phyloP scores from a whole-genome alignment of 495 filamentous ascomycete genomes.

The Bacidia rubella region DNA sequence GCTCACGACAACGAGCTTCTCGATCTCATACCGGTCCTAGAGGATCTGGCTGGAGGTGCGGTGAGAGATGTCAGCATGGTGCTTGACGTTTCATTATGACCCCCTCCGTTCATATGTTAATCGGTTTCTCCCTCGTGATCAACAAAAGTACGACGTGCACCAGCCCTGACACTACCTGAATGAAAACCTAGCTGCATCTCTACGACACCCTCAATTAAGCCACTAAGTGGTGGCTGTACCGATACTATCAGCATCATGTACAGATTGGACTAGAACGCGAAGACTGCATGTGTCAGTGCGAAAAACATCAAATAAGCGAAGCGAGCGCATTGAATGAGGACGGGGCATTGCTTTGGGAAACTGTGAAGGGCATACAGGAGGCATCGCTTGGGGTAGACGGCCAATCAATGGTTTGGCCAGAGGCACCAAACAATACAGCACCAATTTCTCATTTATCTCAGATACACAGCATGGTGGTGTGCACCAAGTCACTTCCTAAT shows the following conservation, averaged over 20 bases:
- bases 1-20: constrained; percentile 98
- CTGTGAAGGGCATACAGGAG: not conserved
- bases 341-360: not conserved
- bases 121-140: too few species aligned
- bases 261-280: not conserved
- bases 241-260: not conserved
- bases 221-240: too few species aligned
- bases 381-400: not conserved
- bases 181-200: too few species aligned
- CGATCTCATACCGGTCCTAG: constrained; percentile 94
- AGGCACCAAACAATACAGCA: too few species aligned
- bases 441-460: too few species aligned
- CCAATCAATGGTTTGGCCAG: too few species aligned
- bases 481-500: not conserved
- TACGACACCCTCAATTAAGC: too few species aligned
- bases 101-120: too few species aligned
- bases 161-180: too few species aligned
- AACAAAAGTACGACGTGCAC: too few species aligned
- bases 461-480: not conserved
- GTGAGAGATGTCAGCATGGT: constrained; percentile 96
- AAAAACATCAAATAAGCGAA: not conserved
- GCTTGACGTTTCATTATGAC: constrained; percentile 84
- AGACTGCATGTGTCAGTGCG: not conserved
- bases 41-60: constrained; percentile 78
- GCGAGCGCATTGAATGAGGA: not conserved